A percentile compares a stretch with the other conserved stretches of the same genome.
These are phyloP conservation scores for Penicillium turbatum DNA, from an alignment of 495 filamentous ascomycete genomes.

Conservation along the genomic window DNA sequence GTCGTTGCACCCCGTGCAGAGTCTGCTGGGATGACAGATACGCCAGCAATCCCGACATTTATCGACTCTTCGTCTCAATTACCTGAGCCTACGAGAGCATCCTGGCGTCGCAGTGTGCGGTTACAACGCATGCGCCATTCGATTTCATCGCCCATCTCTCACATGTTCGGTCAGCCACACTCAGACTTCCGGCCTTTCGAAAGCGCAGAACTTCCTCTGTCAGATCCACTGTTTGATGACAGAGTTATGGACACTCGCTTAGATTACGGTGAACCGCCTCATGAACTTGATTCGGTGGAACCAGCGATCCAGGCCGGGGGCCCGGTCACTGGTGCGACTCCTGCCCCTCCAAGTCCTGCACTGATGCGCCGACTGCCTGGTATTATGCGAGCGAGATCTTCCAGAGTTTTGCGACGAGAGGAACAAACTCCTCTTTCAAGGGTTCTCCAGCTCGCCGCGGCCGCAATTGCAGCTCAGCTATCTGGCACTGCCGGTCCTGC, in stretches of 20 bases:
- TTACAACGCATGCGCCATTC: constrained; percentile 44
- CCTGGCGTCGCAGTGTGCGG: constrained; percentile 43
- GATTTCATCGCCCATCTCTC: constrained; percentile 41
- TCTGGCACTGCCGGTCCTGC: constrained; percentile 52
- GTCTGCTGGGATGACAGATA: constrained; percentile 26
- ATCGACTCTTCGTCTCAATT: constrained; percentile 24
- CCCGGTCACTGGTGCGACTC: constrained; percentile 23
- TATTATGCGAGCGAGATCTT: constrained; percentile 45
- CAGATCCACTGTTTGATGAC: constrained; percentile 7
- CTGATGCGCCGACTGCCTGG: constrained; percentile 39
- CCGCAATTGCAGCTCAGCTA: constrained; percentile 57
- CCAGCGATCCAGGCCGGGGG: constrained; percentile 24
- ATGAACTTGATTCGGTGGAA: constrained; percentile 45
- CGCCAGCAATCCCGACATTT: constrained; percentile 17
- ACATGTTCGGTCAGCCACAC: constrained; percentile 43
- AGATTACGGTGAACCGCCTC: constrained; percentile 36
- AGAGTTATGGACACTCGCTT: constrained; percentile 41
- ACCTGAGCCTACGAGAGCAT: constrained; percentile 32
- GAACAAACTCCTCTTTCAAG: constrained; percentile 56
- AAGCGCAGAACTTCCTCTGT: background rate
- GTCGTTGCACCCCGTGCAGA: constrained; percentile 37
- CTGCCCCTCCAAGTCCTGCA: constrained; percentile 23
- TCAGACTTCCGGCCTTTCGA: constrained; percentile 17
- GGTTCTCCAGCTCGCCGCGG: constrained; percentile 56
- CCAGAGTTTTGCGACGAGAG: constrained; percentile 48